phyloP scores from a whole-genome alignment of 148 eudicot species.

The Silene uniflora region DNA sequence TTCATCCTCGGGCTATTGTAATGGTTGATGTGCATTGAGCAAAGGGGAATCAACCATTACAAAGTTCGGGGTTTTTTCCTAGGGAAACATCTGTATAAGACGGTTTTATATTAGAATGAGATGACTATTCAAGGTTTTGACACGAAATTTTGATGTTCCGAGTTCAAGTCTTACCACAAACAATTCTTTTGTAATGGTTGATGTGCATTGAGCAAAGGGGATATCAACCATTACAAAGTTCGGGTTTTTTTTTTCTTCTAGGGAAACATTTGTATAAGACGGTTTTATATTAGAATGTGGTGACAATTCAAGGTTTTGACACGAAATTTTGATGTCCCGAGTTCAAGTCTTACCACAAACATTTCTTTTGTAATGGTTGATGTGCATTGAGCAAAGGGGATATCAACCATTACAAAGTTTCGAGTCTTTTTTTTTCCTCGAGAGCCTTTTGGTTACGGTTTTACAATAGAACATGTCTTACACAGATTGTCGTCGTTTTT shows the following conservation, averaged over 20 bases:
- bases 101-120: background rate
- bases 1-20: slow-evolving; percentile 10
- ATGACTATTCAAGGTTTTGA: background rate
- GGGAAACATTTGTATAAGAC: background rate
- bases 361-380: no score
- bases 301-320: background rate
- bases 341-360: no score
- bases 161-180: no score
- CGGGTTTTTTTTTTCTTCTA: slow-evolving; percentile 1
- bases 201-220: slow-evolving; percentile 35
- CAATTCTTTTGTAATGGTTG: no score
- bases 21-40: slow-evolving; percentile 32
- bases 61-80: slow-evolving; percentile 6
- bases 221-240: slow-evolving; percentile 28
- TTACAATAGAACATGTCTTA: no score
- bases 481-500: no score
- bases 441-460: no score
- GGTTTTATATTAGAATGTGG: background rate
- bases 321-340: background rate
- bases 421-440: slow-evolving; percentile 6
- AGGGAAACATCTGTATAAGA: background rate
- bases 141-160: background rate
- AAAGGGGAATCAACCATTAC: slow-evolving; percentile 39
- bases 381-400: slow-evolving; percentile 32
- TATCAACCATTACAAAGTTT: slow-evolving; percentile 28